Evolutionary conservation across 2,329 filamentous ascomycete species (phyloP).

Genomic region (Macrophomina tecta): DNA sequence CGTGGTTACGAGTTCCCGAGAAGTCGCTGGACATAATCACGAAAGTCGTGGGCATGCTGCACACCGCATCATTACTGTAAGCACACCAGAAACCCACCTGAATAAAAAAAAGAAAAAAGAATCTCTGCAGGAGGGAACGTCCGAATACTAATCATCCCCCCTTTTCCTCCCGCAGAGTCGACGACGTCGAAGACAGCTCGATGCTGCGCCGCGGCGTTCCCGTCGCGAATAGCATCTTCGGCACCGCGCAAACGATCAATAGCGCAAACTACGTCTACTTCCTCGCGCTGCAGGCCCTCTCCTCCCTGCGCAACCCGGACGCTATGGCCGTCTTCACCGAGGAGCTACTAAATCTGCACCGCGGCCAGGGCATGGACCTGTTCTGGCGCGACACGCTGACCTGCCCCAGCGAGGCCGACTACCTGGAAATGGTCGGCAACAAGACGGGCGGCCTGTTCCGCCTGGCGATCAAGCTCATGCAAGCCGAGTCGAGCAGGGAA

Average conservation of each 20-base stretch:
- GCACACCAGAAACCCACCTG: conserved; percentile 23
- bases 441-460: conserved; percentile 90
- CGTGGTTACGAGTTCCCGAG: conserved; percentile 75
- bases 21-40: conserved; percentile 76
- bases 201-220: conserved; percentile 78
- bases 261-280: conserved; percentile 91
- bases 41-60: conserved; percentile 81
- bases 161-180: conserved; percentile 55
- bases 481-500: conserved; percentile 66
- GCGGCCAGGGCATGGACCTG: conserved; percentile 89
- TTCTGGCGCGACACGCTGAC: conserved; percentile 88
- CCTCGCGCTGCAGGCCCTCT: conserved; percentile 74
- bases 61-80: conserved; percentile 77
- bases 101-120: neutral
- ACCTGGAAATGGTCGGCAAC: conserved; percentile 92
- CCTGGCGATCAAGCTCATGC: conserved; percentile 86
- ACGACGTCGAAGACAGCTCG: conserved; percentile 87
- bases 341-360: conserved; percentile 82
- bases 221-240: conserved; percentile 84
- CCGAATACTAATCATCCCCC: conserved; percentile 27
- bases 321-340: conserved; percentile 77
- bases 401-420: conserved; percentile 85
- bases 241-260: conserved; percentile 87
- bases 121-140: neutral
- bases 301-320: conserved; percentile 69